Conservation (phyloP, 305 asterid species). For the Ilex paraguariensis region DNA sequence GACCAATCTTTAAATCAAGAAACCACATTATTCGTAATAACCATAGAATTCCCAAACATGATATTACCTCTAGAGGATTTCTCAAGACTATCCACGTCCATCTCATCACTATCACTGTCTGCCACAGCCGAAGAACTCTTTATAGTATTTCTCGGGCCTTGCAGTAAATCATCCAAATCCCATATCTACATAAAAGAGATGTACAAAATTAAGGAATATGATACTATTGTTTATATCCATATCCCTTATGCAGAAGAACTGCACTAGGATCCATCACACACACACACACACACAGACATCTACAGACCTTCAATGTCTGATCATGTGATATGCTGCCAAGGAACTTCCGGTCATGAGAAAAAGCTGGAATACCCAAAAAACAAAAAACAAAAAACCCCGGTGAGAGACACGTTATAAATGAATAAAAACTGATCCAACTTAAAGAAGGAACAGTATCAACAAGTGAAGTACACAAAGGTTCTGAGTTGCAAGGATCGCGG, state of each 20-base stretch:
- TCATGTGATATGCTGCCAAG: conserved; percentile 98
- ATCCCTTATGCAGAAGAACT: background rate
- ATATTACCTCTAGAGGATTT: conserved; percentile 68
- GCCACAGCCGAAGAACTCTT: conserved; percentile 35
- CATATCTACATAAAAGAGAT: conserved; percentile 40
- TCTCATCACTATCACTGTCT: conserved; percentile 52
- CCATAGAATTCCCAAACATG: conserved; percentile 3
- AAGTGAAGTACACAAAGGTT: no score
- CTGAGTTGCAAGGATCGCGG: no score
- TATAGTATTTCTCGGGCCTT: conserved; percentile 41
- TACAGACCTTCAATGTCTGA: conserved; percentile 57
- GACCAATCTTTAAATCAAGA: background rate
- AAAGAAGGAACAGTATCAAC: no score
- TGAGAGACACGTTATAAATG: no score
- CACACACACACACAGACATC: background rate
- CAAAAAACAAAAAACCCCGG: conserved; percentile 2
- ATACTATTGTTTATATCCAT: background rate
- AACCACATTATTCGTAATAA: background rate
- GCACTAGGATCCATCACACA: no score
- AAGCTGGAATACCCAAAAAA: conserved; percentile 41
- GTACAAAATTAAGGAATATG: background rate
- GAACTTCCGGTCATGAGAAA: conserved; percentile 77
- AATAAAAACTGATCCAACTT: no score
- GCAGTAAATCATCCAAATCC: conserved; percentile 77
- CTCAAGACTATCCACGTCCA: conserved; percentile 58